Conservation (phyloP, 768 basidiomycete genomes). For the Lentinula sp. region DNA sequence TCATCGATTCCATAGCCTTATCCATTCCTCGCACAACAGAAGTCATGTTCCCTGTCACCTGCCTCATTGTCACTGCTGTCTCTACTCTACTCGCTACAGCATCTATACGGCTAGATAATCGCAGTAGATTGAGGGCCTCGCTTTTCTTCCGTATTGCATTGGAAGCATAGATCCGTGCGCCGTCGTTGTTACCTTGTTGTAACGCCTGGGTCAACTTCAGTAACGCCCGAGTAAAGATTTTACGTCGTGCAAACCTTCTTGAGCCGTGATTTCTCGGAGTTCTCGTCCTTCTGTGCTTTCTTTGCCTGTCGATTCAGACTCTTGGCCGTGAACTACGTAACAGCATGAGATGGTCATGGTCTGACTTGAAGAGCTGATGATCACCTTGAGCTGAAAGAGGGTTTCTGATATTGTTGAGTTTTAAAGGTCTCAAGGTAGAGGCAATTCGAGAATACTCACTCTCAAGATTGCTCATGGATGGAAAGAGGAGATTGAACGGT, state of each 20-base stretch:
- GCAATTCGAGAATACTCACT: constrained; percentile 48
- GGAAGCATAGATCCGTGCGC: constrained; percentile 95
- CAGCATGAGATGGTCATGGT: background rate
- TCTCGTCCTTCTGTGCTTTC: constrained; percentile 97
- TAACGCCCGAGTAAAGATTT: background rate
- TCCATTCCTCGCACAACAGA: constrained; percentile 98
- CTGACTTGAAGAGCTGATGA: background rate
- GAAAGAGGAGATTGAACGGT: constrained; percentile 1
- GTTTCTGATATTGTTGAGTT: constrained; percentile 60
- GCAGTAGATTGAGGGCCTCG: constrained; percentile 85
- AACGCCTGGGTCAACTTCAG: constrained; percentile 57
- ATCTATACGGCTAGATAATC: constrained; percentile 88
- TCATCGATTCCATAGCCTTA: constrained; percentile 98
- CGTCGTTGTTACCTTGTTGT: constrained; percentile 93
- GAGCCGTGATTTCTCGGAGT: constrained; percentile 76
- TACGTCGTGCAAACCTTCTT: constrained; percentile 67
- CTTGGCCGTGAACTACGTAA: constrained; percentile 93
- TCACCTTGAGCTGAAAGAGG: constrained; percentile 96
- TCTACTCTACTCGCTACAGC: constrained; percentile 96
- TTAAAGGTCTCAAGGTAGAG: background rate
- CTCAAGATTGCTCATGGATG: constrained; percentile 76
- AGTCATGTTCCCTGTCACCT: constrained; percentile 95
- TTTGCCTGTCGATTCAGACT: constrained; percentile 90
- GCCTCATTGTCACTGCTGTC: constrained; percentile 96
- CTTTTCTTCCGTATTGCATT: constrained; percentile 99